phyloP scores from a whole-genome alignment of 306 rosid genomes.

The Betula pendula region DNA sequence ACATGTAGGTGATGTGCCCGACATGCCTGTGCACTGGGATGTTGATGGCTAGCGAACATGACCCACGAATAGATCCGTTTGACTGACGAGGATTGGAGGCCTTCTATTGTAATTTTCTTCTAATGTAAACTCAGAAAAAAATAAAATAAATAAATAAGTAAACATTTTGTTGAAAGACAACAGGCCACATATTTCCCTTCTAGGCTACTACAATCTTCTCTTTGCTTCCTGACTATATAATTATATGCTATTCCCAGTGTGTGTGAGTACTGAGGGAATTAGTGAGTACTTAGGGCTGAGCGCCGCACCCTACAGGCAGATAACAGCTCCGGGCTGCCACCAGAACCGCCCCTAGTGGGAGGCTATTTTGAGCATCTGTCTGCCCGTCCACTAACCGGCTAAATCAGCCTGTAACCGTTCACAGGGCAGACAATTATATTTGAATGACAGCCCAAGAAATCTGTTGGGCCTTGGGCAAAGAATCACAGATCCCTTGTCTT shows the following conservation, averaged over 20 bases:
- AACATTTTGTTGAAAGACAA: not conserved
- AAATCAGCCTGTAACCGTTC: too few species aligned
- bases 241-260: not conserved
- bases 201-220: not conserved
- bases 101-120: not conserved
- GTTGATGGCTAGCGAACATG: slow-evolving; percentile 97
- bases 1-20: slow-evolving; percentile 86
- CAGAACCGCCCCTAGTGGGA: too few species aligned
- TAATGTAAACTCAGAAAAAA: not conserved
- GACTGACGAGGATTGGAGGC: slow-evolving; percentile 37
- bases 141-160: not conserved
- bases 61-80: slow-evolving; percentile 86
- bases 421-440: too few species aligned
- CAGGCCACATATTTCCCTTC: not conserved
- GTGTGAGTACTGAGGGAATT: not conserved
- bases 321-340: too few species aligned
- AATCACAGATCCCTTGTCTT: too few species aligned
- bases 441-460: too few species aligned
- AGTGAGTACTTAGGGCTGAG: too few species aligned
- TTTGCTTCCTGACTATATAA: not conserved
- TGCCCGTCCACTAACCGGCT: too few species aligned
- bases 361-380: too few species aligned
- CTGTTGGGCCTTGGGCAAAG: too few species aligned
- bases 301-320: too few species aligned
- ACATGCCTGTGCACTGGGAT: slow-evolving; percentile 94